Conservation (phyloP, 306 rosid genomes). For the Casuarina glauca region DNA sequence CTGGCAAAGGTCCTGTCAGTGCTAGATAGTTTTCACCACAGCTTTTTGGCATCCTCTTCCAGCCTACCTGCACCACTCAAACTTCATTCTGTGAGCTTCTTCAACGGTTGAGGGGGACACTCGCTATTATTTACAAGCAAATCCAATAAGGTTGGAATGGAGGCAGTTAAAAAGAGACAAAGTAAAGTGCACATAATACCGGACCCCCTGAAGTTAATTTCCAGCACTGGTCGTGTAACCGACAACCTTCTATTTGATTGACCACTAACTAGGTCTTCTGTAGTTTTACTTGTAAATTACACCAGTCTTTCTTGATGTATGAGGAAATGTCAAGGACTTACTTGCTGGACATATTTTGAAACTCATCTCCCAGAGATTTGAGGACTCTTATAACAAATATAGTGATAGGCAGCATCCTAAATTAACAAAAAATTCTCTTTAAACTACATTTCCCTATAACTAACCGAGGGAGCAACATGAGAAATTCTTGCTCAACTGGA, state of each 20-base stretch:
- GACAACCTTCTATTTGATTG: too few relatives aligned
- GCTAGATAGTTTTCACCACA: constrained; percentile 78
- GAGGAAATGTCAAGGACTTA: background rate
- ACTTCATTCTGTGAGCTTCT: constrained; percentile 31
- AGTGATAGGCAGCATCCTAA: background rate
- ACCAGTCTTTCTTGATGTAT: background rate
- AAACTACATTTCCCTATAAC: background rate
- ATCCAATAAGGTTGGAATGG: too few relatives aligned
- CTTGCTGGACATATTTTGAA: background rate
- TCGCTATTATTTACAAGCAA: background rate
- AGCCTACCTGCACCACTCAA: constrained; percentile 61
- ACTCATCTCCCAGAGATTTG: background rate
- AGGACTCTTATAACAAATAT: background rate
- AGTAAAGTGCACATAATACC: too few relatives aligned
- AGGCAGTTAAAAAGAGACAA: too few relatives aligned
- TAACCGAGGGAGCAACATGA: background rate
- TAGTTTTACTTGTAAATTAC: background rate
- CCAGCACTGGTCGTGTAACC: too few relatives aligned
- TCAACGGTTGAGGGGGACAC: background rate
- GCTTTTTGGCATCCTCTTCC: constrained; percentile 70
- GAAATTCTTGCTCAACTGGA: background rate
- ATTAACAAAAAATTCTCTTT: background rate
- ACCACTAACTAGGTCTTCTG: too few relatives aligned
- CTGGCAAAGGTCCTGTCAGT: constrained; percentile 79
- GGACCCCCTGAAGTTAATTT: too few relatives aligned